phyloP scores from a whole-genome alignment of 2,329 filamentous ascomycete genomes.

The Diaporthe sp. region DNA sequence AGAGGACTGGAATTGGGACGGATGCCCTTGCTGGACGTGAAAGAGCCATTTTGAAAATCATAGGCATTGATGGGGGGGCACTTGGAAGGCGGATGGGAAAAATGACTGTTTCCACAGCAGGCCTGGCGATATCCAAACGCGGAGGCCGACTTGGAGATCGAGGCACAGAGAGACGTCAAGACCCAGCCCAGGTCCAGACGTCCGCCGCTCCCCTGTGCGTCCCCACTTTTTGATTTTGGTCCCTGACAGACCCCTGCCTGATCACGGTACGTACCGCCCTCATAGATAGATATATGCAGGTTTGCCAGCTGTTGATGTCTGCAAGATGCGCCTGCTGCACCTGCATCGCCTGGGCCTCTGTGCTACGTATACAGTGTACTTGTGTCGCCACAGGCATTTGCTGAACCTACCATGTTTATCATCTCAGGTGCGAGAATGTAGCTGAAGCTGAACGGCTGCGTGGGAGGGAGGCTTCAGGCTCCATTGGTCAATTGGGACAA shows the following conservation, averaged over 20 bases:
- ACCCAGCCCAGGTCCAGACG: not conserved
- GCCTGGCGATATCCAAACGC: constrained; percentile 28
- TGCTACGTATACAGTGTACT: not conserved
- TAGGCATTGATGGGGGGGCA: not conserved
- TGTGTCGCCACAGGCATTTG: no score
- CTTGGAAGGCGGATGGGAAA: not conserved
- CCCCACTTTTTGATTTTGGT: constrained; percentile 14
- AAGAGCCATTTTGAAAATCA: not conserved
- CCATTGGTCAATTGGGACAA: not conserved
- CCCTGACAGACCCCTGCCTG: constrained; percentile 20
- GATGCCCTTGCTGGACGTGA: not conserved
- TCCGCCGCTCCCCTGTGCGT: constrained; percentile 1
- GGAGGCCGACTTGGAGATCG: constrained; percentile 26
- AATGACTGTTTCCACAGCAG: constrained; percentile 13
- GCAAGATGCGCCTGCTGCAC: not conserved
- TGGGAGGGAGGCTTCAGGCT: not conserved
- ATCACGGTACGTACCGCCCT: not conserved
- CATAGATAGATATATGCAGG: not conserved
- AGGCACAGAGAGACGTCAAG: constrained; percentile 16
- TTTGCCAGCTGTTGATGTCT: constrained; percentile 2
- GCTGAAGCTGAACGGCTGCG: no score
- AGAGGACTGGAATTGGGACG: not conserved
- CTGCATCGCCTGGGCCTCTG: not conserved
- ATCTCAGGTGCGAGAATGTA: no score
- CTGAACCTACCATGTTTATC: not conserved